Percentiles rank a stretch among this genome's conserved stretches.
These are phyloP conservation scores for Oryza rufipogon DNA, from an alignment of 176 grass and related monocot species.

Conservation along the genomic window DNA sequence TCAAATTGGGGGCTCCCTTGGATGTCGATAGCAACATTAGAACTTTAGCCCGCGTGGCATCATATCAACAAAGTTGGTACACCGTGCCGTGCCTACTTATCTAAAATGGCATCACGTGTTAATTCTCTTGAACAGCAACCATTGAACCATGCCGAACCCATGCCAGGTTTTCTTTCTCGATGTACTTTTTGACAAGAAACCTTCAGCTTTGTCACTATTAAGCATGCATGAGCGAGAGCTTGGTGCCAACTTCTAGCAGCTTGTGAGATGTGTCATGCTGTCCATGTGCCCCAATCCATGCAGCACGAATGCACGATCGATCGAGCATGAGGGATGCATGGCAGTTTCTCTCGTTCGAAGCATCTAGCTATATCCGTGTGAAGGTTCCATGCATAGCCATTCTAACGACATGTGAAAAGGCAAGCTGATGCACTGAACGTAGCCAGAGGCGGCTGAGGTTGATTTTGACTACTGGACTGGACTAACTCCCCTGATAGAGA, in stretches of 20 bases:
- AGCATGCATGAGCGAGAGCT: neutral
- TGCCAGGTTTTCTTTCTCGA: neutral
- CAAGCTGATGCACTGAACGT: constrained; percentile 26
- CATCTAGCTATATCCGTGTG: neutral
- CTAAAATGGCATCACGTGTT: constrained; percentile 9
- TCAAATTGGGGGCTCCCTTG: neutral
- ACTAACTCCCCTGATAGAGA: constrained; percentile 5
- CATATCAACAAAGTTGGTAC: neutral
- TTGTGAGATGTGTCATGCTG: neutral
- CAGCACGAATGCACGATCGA: neutral
- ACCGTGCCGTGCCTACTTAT: too few species aligned
- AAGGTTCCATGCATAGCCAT: neutral
- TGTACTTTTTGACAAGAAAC: neutral
- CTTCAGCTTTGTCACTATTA: neutral
- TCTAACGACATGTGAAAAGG: neutral
- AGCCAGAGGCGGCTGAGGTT: constrained; percentile 21
- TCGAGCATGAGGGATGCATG: neutral
- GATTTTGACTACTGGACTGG: neutral
- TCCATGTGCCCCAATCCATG: neutral
- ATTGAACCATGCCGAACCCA: neutral
- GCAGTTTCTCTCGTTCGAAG: neutral
- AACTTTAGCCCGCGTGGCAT: neutral
- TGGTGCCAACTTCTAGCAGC: neutral
- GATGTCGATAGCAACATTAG: neutral
- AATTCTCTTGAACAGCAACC: neutral